A percentile compares a stretch with the other conserved stretches of the same genome.
These are phyloP conservation scores for Coemansia sp. DNA, from an alignment of 192 early-diverging fungal genomes.

Conservation along the genomic window DNA sequence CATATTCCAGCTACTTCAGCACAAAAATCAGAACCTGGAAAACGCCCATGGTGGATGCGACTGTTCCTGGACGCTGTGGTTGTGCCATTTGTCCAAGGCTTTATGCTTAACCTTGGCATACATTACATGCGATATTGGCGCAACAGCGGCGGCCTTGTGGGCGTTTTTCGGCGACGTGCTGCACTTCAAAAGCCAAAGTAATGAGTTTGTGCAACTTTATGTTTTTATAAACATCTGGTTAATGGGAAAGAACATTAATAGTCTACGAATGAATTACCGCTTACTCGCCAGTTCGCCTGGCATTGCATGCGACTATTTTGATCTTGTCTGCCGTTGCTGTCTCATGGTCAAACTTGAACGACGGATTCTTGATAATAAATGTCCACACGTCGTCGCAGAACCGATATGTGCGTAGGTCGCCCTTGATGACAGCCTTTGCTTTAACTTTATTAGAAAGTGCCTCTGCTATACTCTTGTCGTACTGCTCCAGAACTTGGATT, in stretches of 20 bases:
- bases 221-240: too few relatives aligned
- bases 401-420: slow-evolving; percentile 79
- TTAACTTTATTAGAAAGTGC: slow-evolving; percentile 78
- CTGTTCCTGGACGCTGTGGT: slow-evolving; percentile 45
- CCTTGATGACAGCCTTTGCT: slow-evolving; percentile 79
- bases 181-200: not conserved
- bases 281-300: slow-evolving; percentile 68
- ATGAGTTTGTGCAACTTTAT: too few relatives aligned
- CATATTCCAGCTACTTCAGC: too few relatives aligned
- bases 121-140: slow-evolving; percentile 49
- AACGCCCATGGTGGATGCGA: slow-evolving; percentile 38
- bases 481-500: slow-evolving; percentile 84
- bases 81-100: slow-evolving; percentile 46
- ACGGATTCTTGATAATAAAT: slow-evolving; percentile 83
- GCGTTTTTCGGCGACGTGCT: slow-evolving; percentile 17
- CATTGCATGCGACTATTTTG: slow-evolving; percentile 94
- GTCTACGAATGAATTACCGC: not conserved
- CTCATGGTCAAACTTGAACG: slow-evolving; percentile 88
- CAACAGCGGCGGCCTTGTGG: slow-evolving; percentile 30
- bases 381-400: slow-evolving; percentile 99
- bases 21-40: not conserved
- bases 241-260: too few relatives aligned
- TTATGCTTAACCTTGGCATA: slow-evolving; percentile 43
- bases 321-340: slow-evolving; percentile 79
- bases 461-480: slow-evolving; percentile 77